These are phyloP conservation scores for Buxus sempervirens DNA, from an alignment of 164 flowering plant species.

Conservation along the genomic window DNA sequence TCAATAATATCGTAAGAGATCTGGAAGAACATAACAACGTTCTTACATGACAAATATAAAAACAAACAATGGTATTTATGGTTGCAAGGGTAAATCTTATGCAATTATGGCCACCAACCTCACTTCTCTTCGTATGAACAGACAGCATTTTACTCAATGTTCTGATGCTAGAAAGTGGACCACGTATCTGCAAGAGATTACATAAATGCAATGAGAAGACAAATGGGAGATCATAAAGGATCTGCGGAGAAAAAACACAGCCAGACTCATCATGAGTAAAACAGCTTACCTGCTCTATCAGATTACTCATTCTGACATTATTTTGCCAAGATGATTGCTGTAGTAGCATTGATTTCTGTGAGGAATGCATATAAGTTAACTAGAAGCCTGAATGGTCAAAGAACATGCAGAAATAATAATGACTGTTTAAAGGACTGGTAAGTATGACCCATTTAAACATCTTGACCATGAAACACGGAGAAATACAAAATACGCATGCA, in stretches of 20 bases:
- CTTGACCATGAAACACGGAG: not conserved
- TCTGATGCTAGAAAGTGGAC: slow-evolving; percentile 84
- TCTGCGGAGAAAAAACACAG: slow-evolving; percentile 2
- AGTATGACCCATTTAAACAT: not conserved
- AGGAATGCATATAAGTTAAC: slow-evolving; percentile 16
- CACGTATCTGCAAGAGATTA: slow-evolving; percentile 60
- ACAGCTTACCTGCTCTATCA: slow-evolving; percentile 80
- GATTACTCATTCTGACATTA: slow-evolving; percentile 76
- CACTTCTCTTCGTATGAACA: slow-evolving; percentile 58
- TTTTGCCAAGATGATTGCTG: slow-evolving; percentile 97
- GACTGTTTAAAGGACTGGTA: not conserved
- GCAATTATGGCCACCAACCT: slow-evolving; percentile 42
- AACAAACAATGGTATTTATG: not conserved
- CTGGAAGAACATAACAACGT: slow-evolving; percentile 32
- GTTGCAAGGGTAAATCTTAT: not conserved
- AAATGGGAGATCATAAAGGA: not conserved
- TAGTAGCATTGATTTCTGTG: slow-evolving; percentile 83
- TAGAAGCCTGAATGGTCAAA: slow-evolving; percentile 1
- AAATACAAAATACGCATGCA: no score
- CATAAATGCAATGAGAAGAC: slow-evolving; percentile 1
- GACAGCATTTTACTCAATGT: slow-evolving; percentile 79
- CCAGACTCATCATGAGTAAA: not conserved
- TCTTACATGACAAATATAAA: slow-evolving; percentile 2
- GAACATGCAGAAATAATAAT: not conserved
- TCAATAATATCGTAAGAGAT: slow-evolving; percentile 76